Percentiles rank a stretch among this genome's conserved stretches.
phyloP scores from a whole-genome alignment of 139 green algal species.

The Nannochloris sp. region DNA sequence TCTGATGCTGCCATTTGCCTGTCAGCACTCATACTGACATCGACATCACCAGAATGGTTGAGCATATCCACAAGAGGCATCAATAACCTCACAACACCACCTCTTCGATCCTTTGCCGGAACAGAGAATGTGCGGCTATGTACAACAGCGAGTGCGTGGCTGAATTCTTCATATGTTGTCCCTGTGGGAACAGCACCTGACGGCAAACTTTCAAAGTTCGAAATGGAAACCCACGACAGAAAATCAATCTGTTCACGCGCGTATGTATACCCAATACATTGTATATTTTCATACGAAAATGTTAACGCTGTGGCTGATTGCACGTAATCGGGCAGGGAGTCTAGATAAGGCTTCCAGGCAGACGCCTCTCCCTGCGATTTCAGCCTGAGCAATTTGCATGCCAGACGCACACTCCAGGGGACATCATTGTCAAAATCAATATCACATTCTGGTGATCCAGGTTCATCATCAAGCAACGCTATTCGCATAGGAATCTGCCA shows the following conservation, averaged over 20 bases:
- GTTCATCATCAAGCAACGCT: neutral
- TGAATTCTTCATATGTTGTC: slow-evolving; percentile 27
- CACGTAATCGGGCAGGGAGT: neutral
- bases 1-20: slow-evolving; percentile 1
- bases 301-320: neutral
- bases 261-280: slow-evolving; percentile 3
- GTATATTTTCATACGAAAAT: slow-evolving; percentile 5
- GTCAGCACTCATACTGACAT: neutral
- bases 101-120: slow-evolving; percentile 33
- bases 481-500: neutral
- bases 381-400: slow-evolving; percentile 1
- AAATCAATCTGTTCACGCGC: too few species aligned
- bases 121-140: slow-evolving; percentile 68
- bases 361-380: neutral
- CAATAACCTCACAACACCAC: slow-evolving; percentile 63
- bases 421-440: neutral
- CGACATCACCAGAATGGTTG: slow-evolving; percentile 66
- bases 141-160: slow-evolving; percentile 60
- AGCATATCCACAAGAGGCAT: slow-evolving; percentile 66
- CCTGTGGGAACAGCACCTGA: too few species aligned
- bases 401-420: slow-evolving; percentile 12
- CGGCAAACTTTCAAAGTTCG: too few species aligned
- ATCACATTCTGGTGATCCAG: neutral
- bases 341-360: slow-evolving; percentile 4
- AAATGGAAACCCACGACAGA: too few species aligned